Percentiles rank a stretch among this genome's conserved stretches.
Evolutionary conservation across 257 asterid species (phyloP).

Genomic region (Salvia splendens): DNA sequence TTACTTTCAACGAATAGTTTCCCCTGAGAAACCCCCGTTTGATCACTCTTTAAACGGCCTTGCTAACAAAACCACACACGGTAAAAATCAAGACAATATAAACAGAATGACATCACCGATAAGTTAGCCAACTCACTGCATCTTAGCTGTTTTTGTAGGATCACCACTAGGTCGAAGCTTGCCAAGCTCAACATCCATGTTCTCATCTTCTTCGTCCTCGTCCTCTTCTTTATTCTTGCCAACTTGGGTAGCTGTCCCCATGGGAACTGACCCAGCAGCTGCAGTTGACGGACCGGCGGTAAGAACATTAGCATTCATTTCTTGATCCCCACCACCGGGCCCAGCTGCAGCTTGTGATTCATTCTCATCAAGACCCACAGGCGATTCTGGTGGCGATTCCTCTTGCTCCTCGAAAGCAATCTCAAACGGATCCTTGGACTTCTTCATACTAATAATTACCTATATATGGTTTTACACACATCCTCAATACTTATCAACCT

Average conservation of each 20-base stretch:
- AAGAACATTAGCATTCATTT: conserved; percentile 36
- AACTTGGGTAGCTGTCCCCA: conserved; percentile 46
- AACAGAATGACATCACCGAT: no score
- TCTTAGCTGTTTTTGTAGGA: conserved; percentile 80
- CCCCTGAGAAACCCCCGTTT: no score
- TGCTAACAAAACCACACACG: no score
- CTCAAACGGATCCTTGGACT: conserved; percentile 93
- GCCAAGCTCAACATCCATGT: conserved; percentile 83
- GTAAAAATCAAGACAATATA: no score
- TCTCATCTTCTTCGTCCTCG: conserved; percentile 92
- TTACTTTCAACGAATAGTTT: no score
- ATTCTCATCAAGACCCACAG: conserved; percentile 63
- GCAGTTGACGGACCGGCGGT: conserved; percentile 50
- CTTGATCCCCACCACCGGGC: conserved; percentile 42
- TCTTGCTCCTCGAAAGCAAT: conserved; percentile 86
- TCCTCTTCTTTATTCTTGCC: conserved; percentile 82
- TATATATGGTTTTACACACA: conserved; percentile 9
- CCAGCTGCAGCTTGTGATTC: conserved; percentile 58
- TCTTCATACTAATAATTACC: conserved; percentile 56
- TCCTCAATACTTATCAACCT: conserved; percentile 18
- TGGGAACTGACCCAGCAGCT: conserved; percentile 32
- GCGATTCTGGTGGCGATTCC: conserved; percentile 89
- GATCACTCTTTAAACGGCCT: no score
- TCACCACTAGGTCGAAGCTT: conserved; percentile 65
- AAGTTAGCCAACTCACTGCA: conserved; percentile 71